These are phyloP conservation scores for Tuber microsphaerosporum DNA, from an alignment of 495 filamentous ascomycete species.

Conservation along the genomic window DNA sequence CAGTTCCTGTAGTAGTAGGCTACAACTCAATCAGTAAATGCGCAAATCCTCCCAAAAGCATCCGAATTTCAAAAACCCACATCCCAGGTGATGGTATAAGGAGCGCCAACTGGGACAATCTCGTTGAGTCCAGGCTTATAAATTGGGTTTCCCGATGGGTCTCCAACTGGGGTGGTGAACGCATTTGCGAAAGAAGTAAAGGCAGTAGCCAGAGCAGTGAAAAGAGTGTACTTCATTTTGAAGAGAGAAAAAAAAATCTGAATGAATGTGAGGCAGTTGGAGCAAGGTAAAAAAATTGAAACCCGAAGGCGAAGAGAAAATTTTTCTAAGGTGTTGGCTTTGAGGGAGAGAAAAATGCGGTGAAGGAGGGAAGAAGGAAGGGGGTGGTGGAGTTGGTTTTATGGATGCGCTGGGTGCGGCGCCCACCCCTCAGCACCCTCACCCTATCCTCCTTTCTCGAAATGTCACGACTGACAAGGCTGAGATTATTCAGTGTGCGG, in stretches of 20 bases:
- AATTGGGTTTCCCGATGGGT: slow-evolving; percentile 56
- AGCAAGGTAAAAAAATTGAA: slow-evolving; percentile 22
- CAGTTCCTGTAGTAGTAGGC: slow-evolving; percentile 47
- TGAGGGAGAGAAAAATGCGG: slow-evolving; percentile 8
- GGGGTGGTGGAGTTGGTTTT: slow-evolving; percentile 28
- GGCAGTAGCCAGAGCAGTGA: slow-evolving; percentile 45
- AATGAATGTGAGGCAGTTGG: slow-evolving; percentile 40
- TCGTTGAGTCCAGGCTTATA: slow-evolving; percentile 49
- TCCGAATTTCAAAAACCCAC: slow-evolving; percentile 17
- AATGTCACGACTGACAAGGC: not conserved
- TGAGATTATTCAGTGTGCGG: not conserved
- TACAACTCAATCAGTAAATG: slow-evolving; percentile 19
- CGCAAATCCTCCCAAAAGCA: not conserved
- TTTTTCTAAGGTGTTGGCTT: slow-evolving; percentile 14
- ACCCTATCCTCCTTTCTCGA: not conserved
- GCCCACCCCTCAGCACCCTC: not conserved
- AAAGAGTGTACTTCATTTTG: slow-evolving; percentile 50
- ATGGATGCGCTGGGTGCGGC: slow-evolving; percentile 11
- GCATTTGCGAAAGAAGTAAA: slow-evolving; percentile 51
- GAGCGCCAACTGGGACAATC: slow-evolving; percentile 51
- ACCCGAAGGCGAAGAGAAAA: slow-evolving; percentile 14
- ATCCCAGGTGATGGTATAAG: slow-evolving; percentile 58
- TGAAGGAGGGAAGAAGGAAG: slow-evolving; percentile 6
- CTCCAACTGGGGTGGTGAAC: slow-evolving; percentile 44
- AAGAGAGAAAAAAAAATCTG: slow-evolving; percentile 4